Evolutionary conservation across 2,329 filamentous ascomycete genomes (phyloP).

Genomic region (Stagonosporopsis vannaccii): DNA sequence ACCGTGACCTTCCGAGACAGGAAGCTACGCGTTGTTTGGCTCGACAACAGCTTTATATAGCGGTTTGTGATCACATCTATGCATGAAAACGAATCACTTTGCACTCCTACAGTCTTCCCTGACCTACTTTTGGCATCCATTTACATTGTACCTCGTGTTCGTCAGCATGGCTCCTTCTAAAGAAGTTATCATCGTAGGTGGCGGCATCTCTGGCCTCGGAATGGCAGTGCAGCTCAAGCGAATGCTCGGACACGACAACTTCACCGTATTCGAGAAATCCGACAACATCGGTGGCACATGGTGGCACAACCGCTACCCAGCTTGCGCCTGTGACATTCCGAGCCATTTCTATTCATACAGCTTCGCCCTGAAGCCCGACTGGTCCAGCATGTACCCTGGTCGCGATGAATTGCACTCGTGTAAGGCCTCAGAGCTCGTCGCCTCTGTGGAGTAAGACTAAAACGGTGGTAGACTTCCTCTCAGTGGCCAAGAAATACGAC

Average conservation of each 20-base stretch:
- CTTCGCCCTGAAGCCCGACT: background rate
- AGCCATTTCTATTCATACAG: background rate
- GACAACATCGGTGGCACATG: background rate
- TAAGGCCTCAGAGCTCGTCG: background rate
- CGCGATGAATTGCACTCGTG: background rate
- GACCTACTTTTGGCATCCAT: no score
- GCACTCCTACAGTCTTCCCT: no score
- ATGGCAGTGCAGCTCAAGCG: background rate
- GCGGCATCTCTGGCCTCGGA: background rate
- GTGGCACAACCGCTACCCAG: background rate
- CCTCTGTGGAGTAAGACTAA: no score
- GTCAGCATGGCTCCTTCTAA: background rate
- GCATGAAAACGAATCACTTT: no score
- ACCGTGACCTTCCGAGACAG: background rate
- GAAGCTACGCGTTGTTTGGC: no score
- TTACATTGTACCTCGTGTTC: background rate
- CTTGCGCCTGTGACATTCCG: background rate
- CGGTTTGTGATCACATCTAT: no score
- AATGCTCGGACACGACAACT: background rate
- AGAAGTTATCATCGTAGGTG: background rate
- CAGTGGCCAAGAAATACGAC: background rate
- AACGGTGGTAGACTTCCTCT: background rate
- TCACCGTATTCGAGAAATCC: background rate
- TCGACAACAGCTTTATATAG: no score
- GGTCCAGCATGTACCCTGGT: constrained; percentile 1